Conservation (phyloP, 1,284 basidiomycete genomes). For the Bondarzewia mesenterica region DNA sequence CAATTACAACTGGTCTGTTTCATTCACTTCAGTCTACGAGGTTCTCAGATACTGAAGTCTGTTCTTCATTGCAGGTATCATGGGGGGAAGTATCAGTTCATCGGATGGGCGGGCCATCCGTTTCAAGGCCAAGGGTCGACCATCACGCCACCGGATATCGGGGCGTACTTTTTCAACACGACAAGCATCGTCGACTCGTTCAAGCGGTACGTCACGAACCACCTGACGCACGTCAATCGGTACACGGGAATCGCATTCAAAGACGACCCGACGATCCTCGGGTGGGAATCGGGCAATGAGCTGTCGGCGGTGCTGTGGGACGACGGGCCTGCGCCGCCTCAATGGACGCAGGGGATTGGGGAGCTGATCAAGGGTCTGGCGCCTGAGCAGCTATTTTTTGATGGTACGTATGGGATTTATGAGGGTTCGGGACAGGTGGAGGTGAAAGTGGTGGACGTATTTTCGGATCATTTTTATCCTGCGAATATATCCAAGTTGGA, state of each 20-base stretch:
- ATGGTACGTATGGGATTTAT: constrained; percentile 10
- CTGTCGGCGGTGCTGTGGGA: constrained; percentile 18
- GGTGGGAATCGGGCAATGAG: constrained; percentile 30
- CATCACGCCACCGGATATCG: constrained; percentile 18
- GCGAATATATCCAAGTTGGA: constrained; percentile 14
- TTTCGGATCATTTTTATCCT: constrained; percentile 12
- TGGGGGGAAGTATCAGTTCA: constrained; percentile 20
- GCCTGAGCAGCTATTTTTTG: constrained; percentile 21
- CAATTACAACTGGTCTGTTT: constrained; percentile 16
- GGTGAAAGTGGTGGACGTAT: constrained; percentile 13
- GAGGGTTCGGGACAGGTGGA: constrained; percentile 6
- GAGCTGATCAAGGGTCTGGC: constrained; percentile 23
- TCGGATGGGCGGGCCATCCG: constrained; percentile 13
- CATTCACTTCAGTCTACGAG: neutral
- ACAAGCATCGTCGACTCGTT: constrained; percentile 17
- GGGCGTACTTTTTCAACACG: constrained; percentile 19
- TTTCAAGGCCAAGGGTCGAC: constrained; percentile 16
- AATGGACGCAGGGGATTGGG: constrained; percentile 25
- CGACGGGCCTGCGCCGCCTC: constrained; percentile 18
- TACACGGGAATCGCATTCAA: constrained; percentile 20
- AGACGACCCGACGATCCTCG: constrained; percentile 23
- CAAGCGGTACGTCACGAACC: constrained; percentile 18
- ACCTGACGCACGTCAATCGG: constrained; percentile 18
- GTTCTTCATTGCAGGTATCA: constrained; percentile 15
- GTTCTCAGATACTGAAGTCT: neutral